phyloP scores from a whole-genome alignment of 805 yeast genomes.

The Metschnikowia proteae region DNA sequence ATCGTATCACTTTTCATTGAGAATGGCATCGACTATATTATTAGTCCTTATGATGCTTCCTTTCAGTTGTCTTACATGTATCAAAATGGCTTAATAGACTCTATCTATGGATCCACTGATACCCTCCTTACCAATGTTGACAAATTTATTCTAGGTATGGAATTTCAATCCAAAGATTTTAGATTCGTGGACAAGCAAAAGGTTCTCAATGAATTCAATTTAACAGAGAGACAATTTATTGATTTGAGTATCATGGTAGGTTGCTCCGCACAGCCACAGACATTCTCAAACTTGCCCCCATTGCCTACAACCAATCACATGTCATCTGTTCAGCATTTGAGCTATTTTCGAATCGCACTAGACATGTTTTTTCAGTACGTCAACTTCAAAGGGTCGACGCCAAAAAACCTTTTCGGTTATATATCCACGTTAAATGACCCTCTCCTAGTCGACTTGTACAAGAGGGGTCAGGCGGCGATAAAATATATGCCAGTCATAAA shows the following conservation, averaged over 20 bases:
- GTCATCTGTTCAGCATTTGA: constrained; percentile 39
- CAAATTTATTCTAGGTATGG: constrained; percentile 69
- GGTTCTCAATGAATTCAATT: constrained; percentile 56
- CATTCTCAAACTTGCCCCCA: constrained; percentile 53
- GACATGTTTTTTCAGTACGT: constrained; percentile 36
- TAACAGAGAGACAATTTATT: constrained; percentile 62
- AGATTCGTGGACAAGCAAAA: constrained; percentile 57
- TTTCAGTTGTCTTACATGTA: constrained; percentile 73
- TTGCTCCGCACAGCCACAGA: constrained; percentile 64
- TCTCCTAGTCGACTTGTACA: constrained; percentile 47
- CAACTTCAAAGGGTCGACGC: constrained; percentile 24
- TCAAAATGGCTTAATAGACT: constrained; percentile 56
- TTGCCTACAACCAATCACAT: constrained; percentile 38
- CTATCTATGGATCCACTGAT: constrained; percentile 83
- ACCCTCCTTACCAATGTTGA: constrained; percentile 62
- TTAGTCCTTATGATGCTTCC: constrained; percentile 81
- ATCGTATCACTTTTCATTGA: constrained; percentile 55
- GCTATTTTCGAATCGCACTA: constrained; percentile 38
- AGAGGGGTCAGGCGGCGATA: constrained; percentile 65
- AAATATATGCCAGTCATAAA: constrained; percentile 73
- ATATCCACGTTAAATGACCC: constrained; percentile 46
- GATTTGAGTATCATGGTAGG: constrained; percentile 81
- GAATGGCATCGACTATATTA: constrained; percentile 57
- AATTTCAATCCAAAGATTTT: constrained; percentile 60
- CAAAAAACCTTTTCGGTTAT: constrained; percentile 40